Percentiles rank a stretch among this genome's conserved stretches.
Conservation (phyloP, 495 filamentous ascomycete genomes). For the Aspergillus olivimuriae region DNA sequence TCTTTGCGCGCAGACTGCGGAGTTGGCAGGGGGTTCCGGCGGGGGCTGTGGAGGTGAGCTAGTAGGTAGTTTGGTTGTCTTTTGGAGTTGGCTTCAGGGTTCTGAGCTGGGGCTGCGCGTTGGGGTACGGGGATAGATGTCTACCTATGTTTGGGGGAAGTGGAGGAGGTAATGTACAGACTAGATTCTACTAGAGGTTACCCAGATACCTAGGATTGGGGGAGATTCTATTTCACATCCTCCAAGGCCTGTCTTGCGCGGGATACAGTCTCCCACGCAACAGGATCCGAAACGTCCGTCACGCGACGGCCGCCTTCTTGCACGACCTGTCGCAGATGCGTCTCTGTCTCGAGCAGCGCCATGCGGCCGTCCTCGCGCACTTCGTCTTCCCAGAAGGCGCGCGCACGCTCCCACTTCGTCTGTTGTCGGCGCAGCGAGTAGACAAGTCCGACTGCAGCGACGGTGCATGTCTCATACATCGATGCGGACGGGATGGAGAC, state of each 20-base stretch:
- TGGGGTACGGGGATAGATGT: too few relatives aligned
- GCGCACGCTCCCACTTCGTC: conserved; percentile 66
- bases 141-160: too few relatives aligned
- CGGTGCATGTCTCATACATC: conserved; percentile 69
- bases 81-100: too few relatives aligned
- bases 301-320: conserved; percentile 36
- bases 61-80: conserved; percentile 1
- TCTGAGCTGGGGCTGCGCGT: too few relatives aligned
- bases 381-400: conserved; percentile 64
- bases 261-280: conserved; percentile 45
- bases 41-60: conserved; percentile 51
- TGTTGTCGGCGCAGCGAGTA: conserved; percentile 72
- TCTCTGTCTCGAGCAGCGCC: conserved; percentile 64
- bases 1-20: conserved; percentile 71
- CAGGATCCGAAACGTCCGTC: conserved; percentile 31
- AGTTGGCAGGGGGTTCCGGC: conserved; percentile 57
- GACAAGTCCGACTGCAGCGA: conserved; percentile 72
- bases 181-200: too few relatives aligned
- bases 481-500: conserved; percentile 48
- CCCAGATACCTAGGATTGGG: too few relatives aligned
- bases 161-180: too few relatives aligned
- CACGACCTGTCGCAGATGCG: conserved; percentile 51
- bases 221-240: conserved; percentile 23
- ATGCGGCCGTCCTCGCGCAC: conserved; percentile 75
- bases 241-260: conserved; percentile 51